phyloP scores from a whole-genome alignment of 108 stramenopile species.

The Nitzschia palea region DNA sequence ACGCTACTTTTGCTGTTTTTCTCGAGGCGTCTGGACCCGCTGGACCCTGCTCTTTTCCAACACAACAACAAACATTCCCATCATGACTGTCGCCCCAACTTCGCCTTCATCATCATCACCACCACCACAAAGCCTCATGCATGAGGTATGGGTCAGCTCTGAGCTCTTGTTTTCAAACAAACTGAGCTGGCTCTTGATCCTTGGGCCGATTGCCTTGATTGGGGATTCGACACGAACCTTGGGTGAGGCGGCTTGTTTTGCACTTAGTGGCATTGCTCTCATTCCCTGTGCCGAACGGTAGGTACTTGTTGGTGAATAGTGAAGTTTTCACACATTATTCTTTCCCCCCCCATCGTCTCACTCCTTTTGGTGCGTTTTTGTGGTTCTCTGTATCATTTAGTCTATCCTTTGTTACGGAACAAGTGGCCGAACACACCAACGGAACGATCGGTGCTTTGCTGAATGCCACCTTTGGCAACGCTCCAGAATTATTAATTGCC shows the following conservation, averaged over 20 bases:
- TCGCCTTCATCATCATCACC: neutral
- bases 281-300: conserved; percentile 86
- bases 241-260: conserved; percentile 79
- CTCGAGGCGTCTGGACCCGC: too few relatives aligned
- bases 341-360: too few relatives aligned
- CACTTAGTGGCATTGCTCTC: conserved; percentile 72
- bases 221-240: conserved; percentile 82
- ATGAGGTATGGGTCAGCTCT: conserved; percentile 21
- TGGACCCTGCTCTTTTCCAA: too few relatives aligned
- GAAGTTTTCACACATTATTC: neutral
- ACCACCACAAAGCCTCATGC: conserved; percentile 1
- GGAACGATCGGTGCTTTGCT: conserved; percentile 92
- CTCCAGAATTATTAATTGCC: conserved; percentile 88
- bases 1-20: too few relatives aligned
- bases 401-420: conserved; percentile 90
- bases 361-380: too few relatives aligned
- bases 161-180: conserved; percentile 30
- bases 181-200: conserved; percentile 80
- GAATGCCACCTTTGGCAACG: conserved; percentile 95
- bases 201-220: conserved; percentile 84
- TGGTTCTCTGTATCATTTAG: too few relatives aligned
- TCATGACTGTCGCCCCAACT: too few relatives aligned
- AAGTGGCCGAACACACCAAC: conserved; percentile 90
- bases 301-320: neutral
- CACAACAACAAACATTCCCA: too few relatives aligned